These are phyloP conservation scores for Xylogone sp. DNA, from an alignment of 2,329 filamentous ascomycete genomes.

Conservation along the genomic window DNA sequence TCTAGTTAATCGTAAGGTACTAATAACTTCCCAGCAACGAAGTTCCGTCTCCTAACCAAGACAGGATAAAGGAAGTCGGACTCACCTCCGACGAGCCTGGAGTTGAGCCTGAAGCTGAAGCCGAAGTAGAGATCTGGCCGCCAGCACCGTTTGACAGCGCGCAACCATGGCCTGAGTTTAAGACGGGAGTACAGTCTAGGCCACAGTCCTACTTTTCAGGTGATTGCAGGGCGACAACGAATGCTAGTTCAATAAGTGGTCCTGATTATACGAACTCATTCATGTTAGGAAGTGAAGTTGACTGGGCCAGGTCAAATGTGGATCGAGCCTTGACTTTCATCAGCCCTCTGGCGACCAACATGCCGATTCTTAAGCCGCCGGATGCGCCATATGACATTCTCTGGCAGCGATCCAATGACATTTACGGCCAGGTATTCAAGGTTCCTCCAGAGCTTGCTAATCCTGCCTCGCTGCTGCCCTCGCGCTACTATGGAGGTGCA, in stretches of 20 bases:
- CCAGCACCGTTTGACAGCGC: background rate
- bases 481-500: background rate
- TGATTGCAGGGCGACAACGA: background rate
- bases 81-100: background rate
- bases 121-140: background rate
- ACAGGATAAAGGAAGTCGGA: background rate
- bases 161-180: background rate
- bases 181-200: background rate
- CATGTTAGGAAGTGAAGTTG: background rate
- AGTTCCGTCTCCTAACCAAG: background rate
- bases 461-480: background rate
- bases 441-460: background rate
- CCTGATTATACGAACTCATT: background rate
- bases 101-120: background rate
- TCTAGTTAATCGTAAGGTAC: too few species aligned
- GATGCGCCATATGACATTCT: slow-evolving; percentile 6
- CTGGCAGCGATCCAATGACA: slow-evolving; percentile 12
- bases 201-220: background rate
- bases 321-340: background rate
- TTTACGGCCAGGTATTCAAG: slow-evolving; percentile 12
- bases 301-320: background rate
- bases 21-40: background rate
- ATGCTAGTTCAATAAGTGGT: background rate
- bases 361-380: slow-evolving; percentile 2
- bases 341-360: background rate